Evolutionary conservation across 2,329 filamentous ascomycete genomes (phyloP).

Genomic region (Metarhizium robertsii): DNA sequence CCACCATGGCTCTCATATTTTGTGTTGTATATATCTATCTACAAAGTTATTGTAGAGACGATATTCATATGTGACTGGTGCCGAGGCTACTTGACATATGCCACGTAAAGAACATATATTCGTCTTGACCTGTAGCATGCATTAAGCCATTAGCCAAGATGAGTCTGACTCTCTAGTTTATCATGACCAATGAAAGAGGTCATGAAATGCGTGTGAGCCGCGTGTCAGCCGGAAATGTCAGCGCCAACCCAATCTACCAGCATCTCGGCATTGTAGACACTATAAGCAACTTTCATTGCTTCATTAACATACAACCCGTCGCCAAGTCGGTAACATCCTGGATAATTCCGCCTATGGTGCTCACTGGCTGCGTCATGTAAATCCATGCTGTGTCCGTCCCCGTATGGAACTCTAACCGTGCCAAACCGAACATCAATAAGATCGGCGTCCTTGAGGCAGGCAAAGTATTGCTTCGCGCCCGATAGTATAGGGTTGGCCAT

Average conservation of each 20-base stretch:
- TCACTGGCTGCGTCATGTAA: conserved; percentile 1
- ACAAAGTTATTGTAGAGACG: too few species aligned
- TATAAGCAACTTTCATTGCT: conserved; percentile 1
- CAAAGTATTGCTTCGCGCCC: not conserved
- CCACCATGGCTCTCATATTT: too few species aligned
- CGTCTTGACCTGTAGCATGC: too few species aligned
- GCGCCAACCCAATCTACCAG: not conserved
- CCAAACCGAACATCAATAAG: conserved; percentile 4
- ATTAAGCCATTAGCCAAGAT: too few species aligned
- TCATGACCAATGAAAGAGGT: too few species aligned
- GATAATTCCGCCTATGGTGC: not conserved
- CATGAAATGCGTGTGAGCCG: too few species aligned
- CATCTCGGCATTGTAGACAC: not conserved
- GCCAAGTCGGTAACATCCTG: not conserved
- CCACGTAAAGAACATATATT: too few species aligned
- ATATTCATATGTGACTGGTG: too few species aligned
- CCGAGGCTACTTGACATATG: too few species aligned
- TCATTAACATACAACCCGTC: conserved; percentile 2
- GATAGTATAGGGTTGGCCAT: not conserved
- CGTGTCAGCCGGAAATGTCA: not conserved
- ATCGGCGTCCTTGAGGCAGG: not conserved
- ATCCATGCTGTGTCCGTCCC: not conserved
- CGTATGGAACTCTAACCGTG: conserved; percentile 1
- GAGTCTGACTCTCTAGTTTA: too few species aligned
- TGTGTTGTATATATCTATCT: too few species aligned